Percentiles rank a stretch among this genome's conserved stretches.
These are phyloP conservation scores for Pulicaria dysenterica DNA, from an alignment of 129 eudicot species.

Conservation along the genomic window DNA sequence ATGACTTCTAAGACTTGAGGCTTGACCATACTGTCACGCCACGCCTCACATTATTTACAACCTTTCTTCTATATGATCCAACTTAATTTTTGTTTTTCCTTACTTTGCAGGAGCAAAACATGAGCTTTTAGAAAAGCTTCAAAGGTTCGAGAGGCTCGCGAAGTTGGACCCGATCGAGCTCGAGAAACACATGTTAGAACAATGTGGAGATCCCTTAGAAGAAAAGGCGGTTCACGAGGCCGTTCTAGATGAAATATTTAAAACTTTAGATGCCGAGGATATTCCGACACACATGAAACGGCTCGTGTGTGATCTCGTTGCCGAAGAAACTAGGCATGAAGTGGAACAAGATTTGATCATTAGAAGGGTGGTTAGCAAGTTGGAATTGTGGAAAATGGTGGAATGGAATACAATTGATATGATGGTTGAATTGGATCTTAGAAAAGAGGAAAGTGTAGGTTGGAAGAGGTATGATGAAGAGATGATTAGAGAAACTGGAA, in stretches of 20 bases:
- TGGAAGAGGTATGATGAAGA: constrained; percentile 56
- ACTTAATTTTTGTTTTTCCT: neutral
- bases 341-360: constrained; percentile 32
- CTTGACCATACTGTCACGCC: too few species aligned
- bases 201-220: constrained; percentile 39
- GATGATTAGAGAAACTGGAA: constrained; percentile 42
- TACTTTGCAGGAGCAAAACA: constrained; percentile 61
- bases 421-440: constrained; percentile 81
- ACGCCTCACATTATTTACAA: too few species aligned
- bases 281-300: constrained; percentile 56
- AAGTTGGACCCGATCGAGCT: constrained; percentile 82
- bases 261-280: constrained; percentile 26
- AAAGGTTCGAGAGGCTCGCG: constrained; percentile 75
- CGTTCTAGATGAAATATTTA: constrained; percentile 31
- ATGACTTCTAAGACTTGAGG: too few species aligned
- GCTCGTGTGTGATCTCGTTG: constrained; percentile 55
- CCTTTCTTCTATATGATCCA: neutral
- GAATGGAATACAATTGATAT: constrained; percentile 77
- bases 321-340: constrained; percentile 43
- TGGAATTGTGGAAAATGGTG: constrained; percentile 71
- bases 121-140: constrained; percentile 70
- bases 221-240: constrained; percentile 21
- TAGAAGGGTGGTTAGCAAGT: constrained; percentile 51
- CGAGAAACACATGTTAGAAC: constrained; percentile 69
- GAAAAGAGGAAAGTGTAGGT: constrained; percentile 40